Base-by-base conservation (phyloP, 176 grass and related monocot genomes). In the Typha latifolia region DNA sequence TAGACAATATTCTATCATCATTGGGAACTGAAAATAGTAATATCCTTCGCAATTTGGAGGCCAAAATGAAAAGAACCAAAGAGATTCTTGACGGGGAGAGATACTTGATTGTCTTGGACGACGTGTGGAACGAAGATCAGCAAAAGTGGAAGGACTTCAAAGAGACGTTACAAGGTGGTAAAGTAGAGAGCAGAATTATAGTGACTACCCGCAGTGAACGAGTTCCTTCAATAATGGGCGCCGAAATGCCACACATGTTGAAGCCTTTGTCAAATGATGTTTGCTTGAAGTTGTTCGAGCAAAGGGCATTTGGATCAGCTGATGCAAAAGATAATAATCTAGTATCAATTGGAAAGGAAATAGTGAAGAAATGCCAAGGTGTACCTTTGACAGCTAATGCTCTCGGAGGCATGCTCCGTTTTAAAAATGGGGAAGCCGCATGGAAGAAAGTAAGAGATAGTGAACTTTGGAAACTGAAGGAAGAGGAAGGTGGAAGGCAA, bases 281-380 rank as follows among this genome's bases (percentile, higher is more conserved):
- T 0, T 71, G 62, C 12, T 73, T 26, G 73, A 14, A n/a, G 0
- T 7, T 81, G 9, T 85, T 84, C 14, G 59, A 21, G 4, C 13
- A 67, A 49, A 24, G 51, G 23, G 68, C 50, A 29, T 72, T 69
- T 48, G 6, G 13, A 47, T 12, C 19, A 19, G 19, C 21, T 48
- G 31, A 66, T 19, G 3, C 27, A 21, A 49, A 19, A 62, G 37
- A 19, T 63, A 14, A 24, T 3, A 19, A 66, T 22, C 51, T 66
- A 5, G 9, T 10, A 66, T 13, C 12, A 3, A 71, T 81, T 29
- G 82, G 77, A 2, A 77, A 67, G 24, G 72, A 73, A 7, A 76
- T 81, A 57, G 5, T 85, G 10, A 61, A 64, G 1, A 77, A 73
- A 18, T 81, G 83, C 63, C 62, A 63, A 10, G 83, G 78, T 3